Base-by-base conservation (phyloP, 2,329 filamentous ascomycete species). In the Bipolaris victoriae region DNA sequence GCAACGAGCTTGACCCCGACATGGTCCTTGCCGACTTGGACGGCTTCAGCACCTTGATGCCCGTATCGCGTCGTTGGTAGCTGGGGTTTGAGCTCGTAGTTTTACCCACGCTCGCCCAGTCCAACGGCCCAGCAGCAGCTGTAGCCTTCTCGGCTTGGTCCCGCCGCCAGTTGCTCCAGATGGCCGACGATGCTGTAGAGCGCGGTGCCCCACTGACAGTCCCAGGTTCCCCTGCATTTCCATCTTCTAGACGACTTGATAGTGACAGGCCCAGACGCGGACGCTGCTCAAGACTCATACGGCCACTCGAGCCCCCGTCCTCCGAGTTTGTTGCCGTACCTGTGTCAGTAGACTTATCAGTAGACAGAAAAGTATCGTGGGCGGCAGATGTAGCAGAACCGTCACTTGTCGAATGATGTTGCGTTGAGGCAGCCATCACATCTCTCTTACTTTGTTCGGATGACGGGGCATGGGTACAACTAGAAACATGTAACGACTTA, bases 41-140 rank as follows among this genome's bases (percentile, higher is more conserved):
- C 1, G 94, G 88, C 70, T 92, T 92, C 50, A 98, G 81, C 1
- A 97, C 89, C 80, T 97, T 98, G 90, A 98, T 98, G 49, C 87
- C 88, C 48, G 90, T 86, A 81, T 71, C 86, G 78, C 63, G 88
- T 81, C 66, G 88, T 71, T 91, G 89, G 71, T 92, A 91, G 24
- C 88, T 60, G n/a, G 64, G 54, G 22, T 88, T 87, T 22, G 77
- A 74, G 66, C 86, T 88, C 13, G 79, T 69, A 63, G 85, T 75
- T 52, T 82, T 82, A 62, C 77, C 81, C 60, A 86, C 85, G 55
- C 81, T 83, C n/a, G 80, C 78, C 67, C 80, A 82, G 40, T 89
- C 88, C 48, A 79, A 70, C 20, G 78, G 73, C 52, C 58, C 64
- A 47, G 64, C 41, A 29, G 26, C 9, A 29, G 65, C 63, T 73